Conservation (phyloP, 1,284 basidiomycete genomes). For the Malassezia dermatis region DNA sequence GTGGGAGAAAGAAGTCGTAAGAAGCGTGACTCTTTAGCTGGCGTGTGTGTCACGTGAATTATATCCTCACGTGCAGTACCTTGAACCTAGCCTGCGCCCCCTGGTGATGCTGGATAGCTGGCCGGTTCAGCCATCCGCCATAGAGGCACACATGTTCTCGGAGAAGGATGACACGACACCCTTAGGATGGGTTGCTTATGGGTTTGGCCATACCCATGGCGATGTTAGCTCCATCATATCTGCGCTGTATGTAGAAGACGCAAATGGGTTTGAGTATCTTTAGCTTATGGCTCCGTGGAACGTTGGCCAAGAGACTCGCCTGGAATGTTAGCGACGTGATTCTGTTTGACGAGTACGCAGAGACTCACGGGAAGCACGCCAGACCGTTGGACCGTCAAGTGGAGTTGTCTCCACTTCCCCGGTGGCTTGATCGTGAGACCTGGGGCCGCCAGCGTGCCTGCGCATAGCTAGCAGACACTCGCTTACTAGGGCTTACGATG, state of each 20-base stretch:
- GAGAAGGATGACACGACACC: too few species aligned
- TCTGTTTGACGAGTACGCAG: neutral
- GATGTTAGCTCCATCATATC: too few species aligned
- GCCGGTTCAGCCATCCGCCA: too few species aligned
- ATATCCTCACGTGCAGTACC: neutral
- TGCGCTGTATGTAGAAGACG: too few species aligned
- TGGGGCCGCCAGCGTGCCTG: neutral
- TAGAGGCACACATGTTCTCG: too few species aligned
- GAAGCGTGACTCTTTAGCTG: neutral
- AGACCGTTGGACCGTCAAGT: neutral
- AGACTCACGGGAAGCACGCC: neutral
- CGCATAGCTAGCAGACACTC: neutral
- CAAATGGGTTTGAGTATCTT: too few species aligned
- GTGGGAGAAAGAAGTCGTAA: slow-evolving; percentile 5
- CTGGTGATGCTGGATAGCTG: too few species aligned
- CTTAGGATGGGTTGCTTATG: too few species aligned
- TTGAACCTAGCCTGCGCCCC: neutral
- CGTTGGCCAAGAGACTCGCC: too few species aligned
- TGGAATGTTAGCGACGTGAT: too few species aligned
- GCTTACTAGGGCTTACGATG: neutral
- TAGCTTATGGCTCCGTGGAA: too few species aligned
- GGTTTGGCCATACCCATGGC: too few species aligned
- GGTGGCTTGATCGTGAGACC: neutral
- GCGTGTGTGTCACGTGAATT: slow-evolving; percentile 2
- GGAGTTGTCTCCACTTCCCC: neutral